Evolutionary conservation across 2,329 filamentous ascomycete species (phyloP), one percentile per base, ranked within the genome.

Genomic region (Aspergillus flavus): DNA sequence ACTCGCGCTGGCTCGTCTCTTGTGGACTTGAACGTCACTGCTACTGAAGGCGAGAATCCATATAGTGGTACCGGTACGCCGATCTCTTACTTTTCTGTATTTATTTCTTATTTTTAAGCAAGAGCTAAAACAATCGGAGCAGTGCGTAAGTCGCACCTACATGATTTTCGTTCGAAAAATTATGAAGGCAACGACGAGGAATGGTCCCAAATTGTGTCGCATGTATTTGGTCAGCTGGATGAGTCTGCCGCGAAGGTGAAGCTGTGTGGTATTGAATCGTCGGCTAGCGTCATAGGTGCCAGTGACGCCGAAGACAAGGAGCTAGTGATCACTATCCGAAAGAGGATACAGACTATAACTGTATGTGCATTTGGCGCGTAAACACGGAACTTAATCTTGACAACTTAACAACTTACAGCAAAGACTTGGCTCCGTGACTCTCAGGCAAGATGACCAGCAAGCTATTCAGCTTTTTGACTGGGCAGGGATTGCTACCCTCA

Each of bases 401-500:
- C 26, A 48, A 66, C 70, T 66, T 73, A 65, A 69, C 64, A 30
- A 23, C 30, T 61, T 54, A 46, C 23, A 83, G 76, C 84, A 86
- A 83, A 82, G 76, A 56, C 79, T 89, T 26, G 87, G 87, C 30
- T 76, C 82, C 11, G 80, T 89, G 41, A 72, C 76, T 11, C 78
- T 89, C 5, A 73, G 78, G 53, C 79, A 83, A 66, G 79, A 85
- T 67, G 82, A 87, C 41, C 82, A 84, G 39, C 81, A 85, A 66
- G 83, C 85, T 56, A 80, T 89, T 46, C 80, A 84, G 62, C 78
- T 85, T 2, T 85, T 87, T 64, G 84, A 85, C 39, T 89, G 87
- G 87, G 78, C 82, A 14, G 80, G 80, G 53, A 76, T 78, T 52
- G 83, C 85, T 21, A 78, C 83, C 14, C 72, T 79, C 32, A 77